phyloP scores from a whole-genome alignment of 331 rosid genomes.

The Erythrophleum ivorense region DNA sequence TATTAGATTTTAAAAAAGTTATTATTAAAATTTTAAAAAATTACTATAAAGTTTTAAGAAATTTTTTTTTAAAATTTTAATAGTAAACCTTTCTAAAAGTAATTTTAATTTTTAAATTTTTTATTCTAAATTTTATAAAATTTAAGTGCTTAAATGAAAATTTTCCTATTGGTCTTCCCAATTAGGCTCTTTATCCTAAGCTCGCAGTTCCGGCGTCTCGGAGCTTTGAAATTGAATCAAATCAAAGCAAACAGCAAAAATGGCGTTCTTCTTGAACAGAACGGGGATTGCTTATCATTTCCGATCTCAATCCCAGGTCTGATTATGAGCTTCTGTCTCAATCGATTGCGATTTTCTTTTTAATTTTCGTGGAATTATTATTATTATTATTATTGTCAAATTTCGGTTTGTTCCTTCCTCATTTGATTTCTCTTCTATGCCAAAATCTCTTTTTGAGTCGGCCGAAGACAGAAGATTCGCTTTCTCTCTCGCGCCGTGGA shows the following conservation, averaged over 20 bases:
- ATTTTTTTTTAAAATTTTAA: no score
- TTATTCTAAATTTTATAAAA: no score
- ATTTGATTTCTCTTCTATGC: constrained; percentile 25
- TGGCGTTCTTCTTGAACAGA: constrained; percentile 79
- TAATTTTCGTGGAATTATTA: background rate
- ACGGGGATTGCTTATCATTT: constrained; percentile 63
- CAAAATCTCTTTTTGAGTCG: constrained; percentile 9
- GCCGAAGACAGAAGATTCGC: constrained; percentile 55
- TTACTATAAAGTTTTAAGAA: no score
- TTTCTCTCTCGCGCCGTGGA: constrained; percentile 65
- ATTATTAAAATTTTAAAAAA: no score
- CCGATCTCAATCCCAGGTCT: constrained; percentile 70
- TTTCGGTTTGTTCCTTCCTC: constrained; percentile 2
- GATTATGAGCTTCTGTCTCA: background rate
- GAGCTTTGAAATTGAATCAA: constrained; percentile 25
- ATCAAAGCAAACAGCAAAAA: constrained; percentile 20
- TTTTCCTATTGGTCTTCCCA: background rate
- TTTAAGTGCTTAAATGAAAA: no score
- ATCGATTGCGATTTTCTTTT: background rate
- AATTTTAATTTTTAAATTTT: no score
- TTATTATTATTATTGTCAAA: no score
- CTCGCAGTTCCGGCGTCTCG: background rate
- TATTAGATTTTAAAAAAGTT: no score
- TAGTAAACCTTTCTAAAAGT: no score
- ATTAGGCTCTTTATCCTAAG: background rate